Evolutionary conservation across 2,329 filamentous ascomycete genomes (phyloP), one percentile per base, ranked within the genome.

Genomic region (Xylariaceae sp.): DNA sequence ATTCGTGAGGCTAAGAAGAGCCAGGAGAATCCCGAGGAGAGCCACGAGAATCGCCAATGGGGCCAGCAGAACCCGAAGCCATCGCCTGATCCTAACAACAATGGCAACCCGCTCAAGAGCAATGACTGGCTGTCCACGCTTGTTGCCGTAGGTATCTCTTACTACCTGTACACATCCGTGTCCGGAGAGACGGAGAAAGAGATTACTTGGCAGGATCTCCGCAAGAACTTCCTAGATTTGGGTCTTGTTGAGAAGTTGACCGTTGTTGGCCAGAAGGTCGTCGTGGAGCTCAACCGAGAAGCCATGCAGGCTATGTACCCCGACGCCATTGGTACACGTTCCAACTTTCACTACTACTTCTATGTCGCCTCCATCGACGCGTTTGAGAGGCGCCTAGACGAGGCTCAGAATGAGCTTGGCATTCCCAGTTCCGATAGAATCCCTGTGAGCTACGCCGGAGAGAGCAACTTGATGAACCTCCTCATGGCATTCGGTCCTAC

Each of bases 151-250:
- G 68, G 67, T 18, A 51, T 79, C 15, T 74, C 77, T 6, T 80
- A 76, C 64, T 76, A 77, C 49, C 67, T 82, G 6, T 76, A 78
- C 58, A 75, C 72, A 55, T 75, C 76, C 3, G 64, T 79, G 56
- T 73, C 76, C 54, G 72, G 73, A 55, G 77, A 80, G 64, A 75
- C 76, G 42, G 71, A 71, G 9, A 72, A 86, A 70, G 93, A 99
- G 72, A 97, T 99, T 60, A 97, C 94, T 57, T 99, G 92, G 90
- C 92, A 99, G 76, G 94, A 99, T 76, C 90, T 99, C 77, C 82
- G 90, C 64, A 92, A 86, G 67, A 94, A 91, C 37, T 97, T 96
- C 80, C 80, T 99, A 62, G 92, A 97, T 76, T 97, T 96, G 80
- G 94, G 94, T 6, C 82, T 99, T 23, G 92, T 99, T 17, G 90